A percentile compares a stretch with the other conserved stretches of the same genome.
These are phyloP conservation scores for Botrytis deweyae DNA, from an alignment of 2,329 filamentous ascomycete genomes.

Conservation along the genomic window DNA sequence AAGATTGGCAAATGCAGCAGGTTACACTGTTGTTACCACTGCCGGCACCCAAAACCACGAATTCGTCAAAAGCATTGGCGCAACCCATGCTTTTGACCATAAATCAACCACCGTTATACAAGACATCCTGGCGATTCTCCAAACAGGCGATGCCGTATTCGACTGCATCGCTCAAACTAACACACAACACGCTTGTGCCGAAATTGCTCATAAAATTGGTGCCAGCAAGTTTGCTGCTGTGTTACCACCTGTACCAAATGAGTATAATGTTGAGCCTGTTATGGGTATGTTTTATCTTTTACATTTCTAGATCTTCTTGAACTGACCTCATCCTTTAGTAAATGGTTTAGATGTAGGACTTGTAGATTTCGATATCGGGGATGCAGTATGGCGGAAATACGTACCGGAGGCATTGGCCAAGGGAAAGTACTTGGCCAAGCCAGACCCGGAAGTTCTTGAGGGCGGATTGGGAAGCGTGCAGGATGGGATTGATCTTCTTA, in stretches of 20 bases:
- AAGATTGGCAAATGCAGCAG: constrained; percentile 35
- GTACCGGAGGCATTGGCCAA: constrained; percentile 42
- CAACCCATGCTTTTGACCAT: constrained; percentile 49
- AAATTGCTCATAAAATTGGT: constrained; percentile 35
- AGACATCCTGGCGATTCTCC: constrained; percentile 26
- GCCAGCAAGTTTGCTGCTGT: constrained; percentile 31
- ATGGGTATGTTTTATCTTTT: constrained; percentile 30
- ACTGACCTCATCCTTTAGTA: constrained; percentile 25
- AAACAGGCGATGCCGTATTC: constrained; percentile 28
- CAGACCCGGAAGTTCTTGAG: constrained; percentile 43
- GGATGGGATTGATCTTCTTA: constrained; percentile 42
- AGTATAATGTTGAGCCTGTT: constrained; percentile 31
- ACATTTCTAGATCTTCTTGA: background rate
- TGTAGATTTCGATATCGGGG: constrained; percentile 35
- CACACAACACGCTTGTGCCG: constrained; percentile 34
- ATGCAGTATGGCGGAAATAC: constrained; percentile 44
- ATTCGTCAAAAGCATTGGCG: constrained; percentile 46
- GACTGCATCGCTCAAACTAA: constrained; percentile 34
- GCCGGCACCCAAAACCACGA: constrained; percentile 46
- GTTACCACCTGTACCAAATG: constrained; percentile 23
- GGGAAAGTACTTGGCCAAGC: constrained; percentile 42
- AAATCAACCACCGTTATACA: constrained; percentile 28
- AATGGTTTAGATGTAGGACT: constrained; percentile 35
- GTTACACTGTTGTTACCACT: constrained; percentile 46
- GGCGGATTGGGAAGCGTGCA: constrained; percentile 46